Evolutionary conservation across 2,329 filamentous ascomycete species (phyloP).

Genomic region (Fusarium hainanense): DNA sequence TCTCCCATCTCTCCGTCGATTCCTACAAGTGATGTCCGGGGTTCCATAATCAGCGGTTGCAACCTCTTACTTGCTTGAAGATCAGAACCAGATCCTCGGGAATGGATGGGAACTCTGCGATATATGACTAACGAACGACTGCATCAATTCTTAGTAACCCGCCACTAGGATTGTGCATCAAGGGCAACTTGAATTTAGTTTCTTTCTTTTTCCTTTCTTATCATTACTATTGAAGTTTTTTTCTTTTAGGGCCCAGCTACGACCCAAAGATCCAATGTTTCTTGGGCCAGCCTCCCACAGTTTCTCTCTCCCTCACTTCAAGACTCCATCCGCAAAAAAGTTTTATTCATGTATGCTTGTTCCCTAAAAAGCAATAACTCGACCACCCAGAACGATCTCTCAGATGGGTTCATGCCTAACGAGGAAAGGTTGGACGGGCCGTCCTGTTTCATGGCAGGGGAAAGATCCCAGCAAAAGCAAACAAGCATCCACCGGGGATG

Average conservation of each 20-base stretch:
- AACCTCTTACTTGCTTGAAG: not conserved
- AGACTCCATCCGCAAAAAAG: not conserved
- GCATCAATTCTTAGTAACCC: not conserved
- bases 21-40: slow-evolving; percentile 27
- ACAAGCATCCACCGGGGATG: slow-evolving; percentile 14
- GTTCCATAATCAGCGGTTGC: slow-evolving; percentile 24
- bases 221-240: not conserved
- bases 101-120: slow-evolving; percentile 8
- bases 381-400: slow-evolving; percentile 2
- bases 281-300: not conserved
- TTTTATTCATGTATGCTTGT: not conserved
- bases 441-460: slow-evolving; percentile 36
- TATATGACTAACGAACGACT: slow-evolving; percentile 19
- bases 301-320: slow-evolving; percentile 9
- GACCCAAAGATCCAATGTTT: slow-evolving; percentile 5
- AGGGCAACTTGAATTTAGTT: not conserved
- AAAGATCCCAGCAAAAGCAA: slow-evolving; percentile 16
- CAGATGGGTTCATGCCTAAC: slow-evolving; percentile 17
- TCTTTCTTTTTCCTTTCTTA: not conserved
- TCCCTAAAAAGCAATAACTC: slow-evolving; percentile 11
- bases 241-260: not conserved
- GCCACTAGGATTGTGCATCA: slow-evolving; percentile 4
- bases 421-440: slow-evolving; percentile 28
- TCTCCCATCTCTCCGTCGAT: slow-evolving; percentile 40
- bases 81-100: not conserved